phyloP scores from a whole-genome alignment of 1,284 basidiomycete species.

The Melampsora allii-populina region DNA sequence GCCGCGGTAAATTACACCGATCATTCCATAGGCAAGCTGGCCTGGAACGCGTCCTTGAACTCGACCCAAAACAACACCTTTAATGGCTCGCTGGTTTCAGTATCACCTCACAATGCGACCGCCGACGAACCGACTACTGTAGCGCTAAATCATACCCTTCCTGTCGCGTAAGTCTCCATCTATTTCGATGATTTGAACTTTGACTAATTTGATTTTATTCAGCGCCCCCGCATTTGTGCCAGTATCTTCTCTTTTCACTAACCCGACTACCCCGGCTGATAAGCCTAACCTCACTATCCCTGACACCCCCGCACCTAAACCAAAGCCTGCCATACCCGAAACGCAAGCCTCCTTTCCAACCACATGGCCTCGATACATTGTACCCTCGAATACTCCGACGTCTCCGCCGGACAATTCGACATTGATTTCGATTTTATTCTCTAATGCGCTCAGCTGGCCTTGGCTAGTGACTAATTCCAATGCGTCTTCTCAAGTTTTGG shows the following conservation, averaged over 20 bases:
- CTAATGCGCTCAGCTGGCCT: slow-evolving; percentile 46
- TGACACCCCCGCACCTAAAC: background rate
- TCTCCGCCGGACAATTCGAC: slow-evolving; percentile 35
- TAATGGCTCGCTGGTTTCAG: too few relatives aligned
- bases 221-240: slow-evolving; percentile 25
- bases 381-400: slow-evolving; percentile 11
- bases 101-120: too few relatives aligned
- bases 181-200: too few relatives aligned
- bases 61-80: too few relatives aligned
- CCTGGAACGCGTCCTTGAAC: too few relatives aligned
- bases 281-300: too few relatives aligned
- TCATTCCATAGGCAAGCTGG: too few relatives aligned
- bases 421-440: slow-evolving; percentile 47
- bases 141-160: too few relatives aligned
- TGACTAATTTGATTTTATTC: background rate
- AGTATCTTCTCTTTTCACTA: slow-evolving; percentile 12
- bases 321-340: background rate
- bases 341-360: slow-evolving; percentile 16
- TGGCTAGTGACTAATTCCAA: slow-evolving; percentile 48
- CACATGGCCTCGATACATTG: slow-evolving; percentile 33
- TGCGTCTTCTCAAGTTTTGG: slow-evolving; percentile 48
- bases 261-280: background rate
- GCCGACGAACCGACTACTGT: too few relatives aligned
- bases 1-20: too few relatives aligned
- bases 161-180: too few relatives aligned